Percentiles rank a stretch among this genome's conserved stretches.
These are phyloP conservation scores for Populus deltoides DNA, from an alignment of 345 rosid genomes.

Conservation along the genomic window DNA sequence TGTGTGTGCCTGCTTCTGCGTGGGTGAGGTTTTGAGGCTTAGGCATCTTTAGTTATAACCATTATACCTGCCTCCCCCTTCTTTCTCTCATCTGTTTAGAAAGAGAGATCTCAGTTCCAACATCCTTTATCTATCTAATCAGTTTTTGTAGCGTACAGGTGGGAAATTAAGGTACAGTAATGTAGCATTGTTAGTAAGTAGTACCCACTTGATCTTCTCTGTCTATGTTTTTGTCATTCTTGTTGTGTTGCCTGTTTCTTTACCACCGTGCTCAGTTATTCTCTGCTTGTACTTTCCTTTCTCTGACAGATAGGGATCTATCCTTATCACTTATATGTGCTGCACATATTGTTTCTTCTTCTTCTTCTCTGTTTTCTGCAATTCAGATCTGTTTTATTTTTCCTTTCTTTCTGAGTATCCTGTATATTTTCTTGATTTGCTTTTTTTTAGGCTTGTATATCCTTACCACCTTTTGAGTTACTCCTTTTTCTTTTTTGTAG, in stretches of 20 bases:
- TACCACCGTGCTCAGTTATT: neutral
- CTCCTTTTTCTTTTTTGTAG: neutral
- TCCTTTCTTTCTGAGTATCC: neutral
- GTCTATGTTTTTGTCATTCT: neutral
- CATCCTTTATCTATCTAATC: neutral
- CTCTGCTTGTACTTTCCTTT: neutral
- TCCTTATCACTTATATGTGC: neutral
- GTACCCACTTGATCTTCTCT: neutral
- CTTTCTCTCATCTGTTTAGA: neutral
- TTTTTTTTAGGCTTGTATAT: neutral
- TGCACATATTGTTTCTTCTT: neutral
- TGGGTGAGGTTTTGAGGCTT: neutral
- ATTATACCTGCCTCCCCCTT: neutral
- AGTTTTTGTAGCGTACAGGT: neutral
- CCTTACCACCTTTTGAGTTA: neutral
- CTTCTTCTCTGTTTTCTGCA: neutral
- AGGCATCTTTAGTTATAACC: too few relatives aligned
- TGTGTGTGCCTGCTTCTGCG: neutral
- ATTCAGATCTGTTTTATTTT: neutral
- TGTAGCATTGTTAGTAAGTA: neutral
- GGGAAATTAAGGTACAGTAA: neutral
- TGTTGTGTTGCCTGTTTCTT: neutral
- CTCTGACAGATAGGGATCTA: neutral
- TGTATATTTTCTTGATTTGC: neutral
- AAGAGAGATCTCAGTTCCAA: neutral